Percentiles rank a stretch among this genome's conserved stretches.
Evolutionary conservation across 2,329 filamentous ascomycete genomes (phyloP).

Genomic region (Aspergillus neoniger): DNA sequence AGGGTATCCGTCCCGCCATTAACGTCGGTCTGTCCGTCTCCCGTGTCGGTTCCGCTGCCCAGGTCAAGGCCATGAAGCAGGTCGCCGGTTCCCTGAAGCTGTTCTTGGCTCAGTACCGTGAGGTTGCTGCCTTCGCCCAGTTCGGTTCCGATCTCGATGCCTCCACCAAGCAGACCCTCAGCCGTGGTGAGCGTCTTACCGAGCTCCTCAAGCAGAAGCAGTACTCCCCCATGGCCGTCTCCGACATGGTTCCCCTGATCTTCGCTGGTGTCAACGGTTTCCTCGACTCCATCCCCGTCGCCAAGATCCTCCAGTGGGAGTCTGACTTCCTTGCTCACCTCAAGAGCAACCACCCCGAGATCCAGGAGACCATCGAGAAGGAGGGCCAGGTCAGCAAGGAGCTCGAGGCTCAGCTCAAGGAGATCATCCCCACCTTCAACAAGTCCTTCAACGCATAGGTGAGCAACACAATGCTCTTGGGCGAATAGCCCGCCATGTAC

Average conservation of each 20-base stretch:
- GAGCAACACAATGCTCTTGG: slow-evolving; percentile 34
- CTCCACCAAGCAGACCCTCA: slow-evolving; percentile 96
- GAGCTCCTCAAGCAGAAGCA: slow-evolving; percentile 99
- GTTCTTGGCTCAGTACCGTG: slow-evolving; percentile 99
- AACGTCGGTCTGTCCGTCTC: slow-evolving; percentile 99
- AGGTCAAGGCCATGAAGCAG: slow-evolving; percentile 99
- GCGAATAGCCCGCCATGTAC: slow-evolving; percentile 37
- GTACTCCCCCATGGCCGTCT: slow-evolving; percentile 97
- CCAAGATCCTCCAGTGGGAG: slow-evolving; percentile 93
- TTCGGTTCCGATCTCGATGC: slow-evolving; percentile 99
- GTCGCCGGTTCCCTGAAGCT: slow-evolving; percentile 99
- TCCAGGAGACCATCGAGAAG: slow-evolving; percentile 86
- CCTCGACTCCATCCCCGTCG: slow-evolving; percentile 84
- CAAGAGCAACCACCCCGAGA: slow-evolving; percentile 82
- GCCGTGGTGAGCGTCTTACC: slow-evolving; percentile 96
- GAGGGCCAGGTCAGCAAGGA: slow-evolving; percentile 97
- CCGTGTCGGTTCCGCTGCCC: slow-evolving; percentile 98
- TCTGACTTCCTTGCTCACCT: slow-evolving; percentile 89
- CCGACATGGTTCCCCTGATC: slow-evolving; percentile 99
- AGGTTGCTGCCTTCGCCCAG: slow-evolving; percentile 98
- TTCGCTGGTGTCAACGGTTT: slow-evolving; percentile 98
- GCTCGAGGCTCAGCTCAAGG: slow-evolving; percentile 64
- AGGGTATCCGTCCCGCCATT: slow-evolving; percentile 99
- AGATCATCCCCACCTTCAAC: slow-evolving; percentile 77
- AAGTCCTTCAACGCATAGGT: slow-evolving; percentile 74